Evolutionary conservation across 208 protist genomes (phyloP).

Genomic region (Trypanosoma cruzi): DNA sequence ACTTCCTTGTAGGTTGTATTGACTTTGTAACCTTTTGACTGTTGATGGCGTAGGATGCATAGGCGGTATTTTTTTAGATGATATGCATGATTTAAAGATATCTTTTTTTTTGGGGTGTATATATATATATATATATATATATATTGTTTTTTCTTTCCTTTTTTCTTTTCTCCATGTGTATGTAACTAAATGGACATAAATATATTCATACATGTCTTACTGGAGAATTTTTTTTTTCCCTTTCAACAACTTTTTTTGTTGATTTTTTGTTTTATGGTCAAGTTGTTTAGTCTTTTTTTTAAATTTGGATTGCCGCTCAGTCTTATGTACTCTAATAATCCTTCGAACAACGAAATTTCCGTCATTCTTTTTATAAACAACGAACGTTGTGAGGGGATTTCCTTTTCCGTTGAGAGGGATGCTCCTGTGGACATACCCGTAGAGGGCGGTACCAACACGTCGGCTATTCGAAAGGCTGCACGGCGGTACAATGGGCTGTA

Average conservation of each 20-base stretch:
- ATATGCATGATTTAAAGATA: background rate
- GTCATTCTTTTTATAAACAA: conserved; percentile 15
- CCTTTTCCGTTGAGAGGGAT: conserved; percentile 1
- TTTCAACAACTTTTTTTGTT: conserved; percentile 12
- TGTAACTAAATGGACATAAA: background rate
- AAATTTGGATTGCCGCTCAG: background rate
- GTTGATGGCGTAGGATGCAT: background rate
- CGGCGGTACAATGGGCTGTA: conserved; percentile 28
- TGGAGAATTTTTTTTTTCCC: background rate
- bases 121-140: background rate
- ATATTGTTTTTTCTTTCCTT: background rate
- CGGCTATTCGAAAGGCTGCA: background rate
- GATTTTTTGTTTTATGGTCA: conserved; percentile 25
- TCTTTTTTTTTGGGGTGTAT: background rate
- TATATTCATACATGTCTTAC: background rate
- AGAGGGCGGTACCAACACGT: background rate
- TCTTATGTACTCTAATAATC: background rate
- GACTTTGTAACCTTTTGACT: no score
- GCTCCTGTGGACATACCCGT: background rate
- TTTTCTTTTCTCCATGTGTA: background rate
- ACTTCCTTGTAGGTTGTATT: background rate
- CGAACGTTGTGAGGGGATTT: background rate
- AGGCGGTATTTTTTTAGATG: background rate
- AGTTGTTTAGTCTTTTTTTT: conserved; percentile 13
- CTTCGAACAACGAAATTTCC: background rate